Evolutionary conservation across 306 rosid genomes (phyloP).

Genomic region (Trichosanthes cucumerina): DNA sequence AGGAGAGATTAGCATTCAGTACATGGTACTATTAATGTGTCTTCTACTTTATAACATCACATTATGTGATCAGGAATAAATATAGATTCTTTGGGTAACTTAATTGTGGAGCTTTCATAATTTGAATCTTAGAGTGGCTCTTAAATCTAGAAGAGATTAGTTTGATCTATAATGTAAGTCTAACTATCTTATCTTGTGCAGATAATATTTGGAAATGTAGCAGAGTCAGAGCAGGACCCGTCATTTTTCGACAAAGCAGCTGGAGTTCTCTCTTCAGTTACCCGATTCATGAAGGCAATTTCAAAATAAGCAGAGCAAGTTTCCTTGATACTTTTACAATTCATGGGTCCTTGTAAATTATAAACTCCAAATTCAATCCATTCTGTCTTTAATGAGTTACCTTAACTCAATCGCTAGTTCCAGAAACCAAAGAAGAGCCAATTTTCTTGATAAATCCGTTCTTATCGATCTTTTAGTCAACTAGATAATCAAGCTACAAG

Average conservation of each 20-base stretch:
- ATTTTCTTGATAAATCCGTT: background rate
- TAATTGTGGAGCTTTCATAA: background rate
- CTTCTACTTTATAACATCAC: background rate
- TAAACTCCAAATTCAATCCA: background rate
- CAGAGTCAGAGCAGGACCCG: slow-evolving; percentile 46
- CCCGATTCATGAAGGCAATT: slow-evolving; percentile 72
- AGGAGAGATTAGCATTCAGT: background rate
- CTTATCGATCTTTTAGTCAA: background rate
- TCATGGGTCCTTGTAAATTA: background rate
- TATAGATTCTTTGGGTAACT: background rate
- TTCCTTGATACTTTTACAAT: background rate
- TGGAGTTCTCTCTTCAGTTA: slow-evolving; percentile 69
- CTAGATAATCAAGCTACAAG: background rate
- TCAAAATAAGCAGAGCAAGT: slow-evolving; percentile 19
- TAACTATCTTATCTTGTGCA: slow-evolving; percentile 19
- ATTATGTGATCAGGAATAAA: background rate
- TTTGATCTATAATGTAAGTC: background rate
- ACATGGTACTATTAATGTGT: background rate
- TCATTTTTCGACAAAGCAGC: slow-evolving; percentile 67
- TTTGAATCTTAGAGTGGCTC: background rate
- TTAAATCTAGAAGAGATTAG: background rate
- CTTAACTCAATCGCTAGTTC: background rate
- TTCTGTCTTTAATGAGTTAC: background rate
- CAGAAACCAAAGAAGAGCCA: background rate
- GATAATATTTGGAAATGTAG: slow-evolving; percentile 54